These are phyloP conservation scores for Geotrichum histeridarum DNA, from an alignment of 1,139 yeast genomes.

Conservation along the genomic window DNA sequence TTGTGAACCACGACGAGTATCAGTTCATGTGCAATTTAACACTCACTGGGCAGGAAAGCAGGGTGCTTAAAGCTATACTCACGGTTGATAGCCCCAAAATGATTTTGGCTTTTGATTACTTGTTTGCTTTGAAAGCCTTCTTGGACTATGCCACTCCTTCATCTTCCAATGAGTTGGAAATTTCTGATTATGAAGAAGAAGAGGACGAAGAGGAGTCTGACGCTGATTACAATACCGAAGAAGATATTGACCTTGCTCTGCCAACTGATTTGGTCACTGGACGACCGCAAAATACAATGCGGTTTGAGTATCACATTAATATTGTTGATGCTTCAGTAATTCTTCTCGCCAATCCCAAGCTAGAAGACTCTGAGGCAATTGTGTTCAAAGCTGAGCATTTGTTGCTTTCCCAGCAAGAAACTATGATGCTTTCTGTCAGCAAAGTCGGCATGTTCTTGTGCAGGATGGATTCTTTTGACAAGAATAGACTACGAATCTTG, in stretches of 20 bases:
- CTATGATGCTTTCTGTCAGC: conserved; percentile 59
- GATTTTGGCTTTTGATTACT: conserved; percentile 78
- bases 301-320: conserved; percentile 55
- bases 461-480: conserved; percentile 61
- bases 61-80: conserved; percentile 46
- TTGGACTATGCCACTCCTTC: conserved; percentile 43
- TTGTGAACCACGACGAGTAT: conserved; percentile 53
- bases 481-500: conserved; percentile 61
- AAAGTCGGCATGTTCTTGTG: conserved; percentile 85
- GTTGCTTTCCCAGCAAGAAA: conserved; percentile 61
- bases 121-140: conserved; percentile 70
- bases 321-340: conserved; percentile 75
- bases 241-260: conserved; percentile 14
- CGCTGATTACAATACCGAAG: neutral
- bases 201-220: conserved; percentile 18
- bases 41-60: conserved; percentile 12
- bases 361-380: conserved; percentile 71
- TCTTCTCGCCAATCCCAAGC: conserved; percentile 73
- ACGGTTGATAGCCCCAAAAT: conserved; percentile 77
- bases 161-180: conserved; percentile 18
- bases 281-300: conserved; percentile 8
- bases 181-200: conserved; percentile 20
- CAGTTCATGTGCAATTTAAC: conserved; percentile 62
- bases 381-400: conserved; percentile 85
- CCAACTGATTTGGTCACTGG: neutral